Percentiles rank a stretch among this genome's conserved stretches.
Evolutionary conservation across 2,329 filamentous ascomycete species (phyloP).

Genomic region (Anisogramma anomala): DNA sequence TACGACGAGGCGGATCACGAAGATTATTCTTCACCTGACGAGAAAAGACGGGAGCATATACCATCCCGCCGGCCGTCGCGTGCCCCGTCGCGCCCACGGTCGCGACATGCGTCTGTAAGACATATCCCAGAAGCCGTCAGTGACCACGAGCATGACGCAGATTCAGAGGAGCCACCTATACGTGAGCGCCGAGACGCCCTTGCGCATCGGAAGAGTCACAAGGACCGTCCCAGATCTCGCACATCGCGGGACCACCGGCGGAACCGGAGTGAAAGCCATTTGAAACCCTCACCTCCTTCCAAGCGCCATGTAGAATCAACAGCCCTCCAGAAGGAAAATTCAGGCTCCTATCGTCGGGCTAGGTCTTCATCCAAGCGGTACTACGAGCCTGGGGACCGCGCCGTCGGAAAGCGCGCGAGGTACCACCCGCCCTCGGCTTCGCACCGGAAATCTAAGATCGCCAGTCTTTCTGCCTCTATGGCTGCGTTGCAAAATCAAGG

Average conservation of each 20-base stretch:
- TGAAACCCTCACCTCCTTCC: slow-evolving; percentile 18
- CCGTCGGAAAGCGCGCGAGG: slow-evolving; percentile 19
- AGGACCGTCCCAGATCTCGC: slow-evolving; percentile 19
- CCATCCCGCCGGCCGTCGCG: slow-evolving; percentile 16
- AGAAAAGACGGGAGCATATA: slow-evolving; percentile 3
- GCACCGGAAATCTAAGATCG: slow-evolving; percentile 23
- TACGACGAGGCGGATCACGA: slow-evolving; percentile 15
- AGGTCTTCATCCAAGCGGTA: slow-evolving; percentile 17
- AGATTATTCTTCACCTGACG: slow-evolving; percentile 14
- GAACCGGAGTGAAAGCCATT: slow-evolving; percentile 18
- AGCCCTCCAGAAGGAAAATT: slow-evolving; percentile 1
- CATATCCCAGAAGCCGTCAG: slow-evolving; percentile 8
- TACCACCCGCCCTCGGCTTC: slow-evolving; percentile 19
- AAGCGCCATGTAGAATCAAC: slow-evolving; percentile 21
- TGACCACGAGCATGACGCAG: slow-evolving; percentile 4
- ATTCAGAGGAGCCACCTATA: slow-evolving; percentile 14
- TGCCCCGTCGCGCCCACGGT: slow-evolving; percentile 19
- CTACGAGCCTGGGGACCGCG: slow-evolving; percentile 22
- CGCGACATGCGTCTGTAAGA: slow-evolving; percentile 17
- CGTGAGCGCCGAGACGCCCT: slow-evolving; percentile 13
- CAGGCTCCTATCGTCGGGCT: slow-evolving; percentile 6
- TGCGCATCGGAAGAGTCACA: slow-evolving; percentile 12
- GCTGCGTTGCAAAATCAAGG: slow-evolving; percentile 24
- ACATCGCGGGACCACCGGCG: slow-evolving; percentile 17
- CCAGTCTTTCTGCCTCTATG: slow-evolving; percentile 23